Base-by-base conservation (phyloP, 2,329 filamentous ascomycete species). In the Sphaerulina musiva region DNA sequence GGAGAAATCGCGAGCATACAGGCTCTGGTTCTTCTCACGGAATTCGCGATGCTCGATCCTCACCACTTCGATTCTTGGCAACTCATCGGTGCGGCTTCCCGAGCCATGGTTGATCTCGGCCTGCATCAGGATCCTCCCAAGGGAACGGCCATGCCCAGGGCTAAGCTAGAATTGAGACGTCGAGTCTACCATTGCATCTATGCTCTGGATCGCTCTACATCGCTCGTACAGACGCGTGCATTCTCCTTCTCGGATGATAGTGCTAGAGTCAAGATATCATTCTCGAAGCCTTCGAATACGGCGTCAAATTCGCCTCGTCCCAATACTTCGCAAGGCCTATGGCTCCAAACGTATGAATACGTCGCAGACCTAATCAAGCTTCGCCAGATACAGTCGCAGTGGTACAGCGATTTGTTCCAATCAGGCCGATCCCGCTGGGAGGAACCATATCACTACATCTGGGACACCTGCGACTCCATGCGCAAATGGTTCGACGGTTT, bases 191-290 rank as follows among this genome's bases (percentile, higher is more conserved):
- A 95, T 70, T 95, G 87, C 66, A 85, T 93, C 3, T 96, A 96
- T 69, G 84, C 87, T 29, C 77, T 97, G 20, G 93, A 98, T 68
- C 90, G 89, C 66, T 84, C 88, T 9, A 91, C 95, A 44, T 95
- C 90, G 62, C 87, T 95, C 76, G 87, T 92, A 4, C 84, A 95
- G 61, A 87, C 87, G 9, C 80, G 89, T 34, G 85, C 90, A 0
- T 96, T 96, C 69, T 95, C 92, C 0, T 96, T 97, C 67, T 92
- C 89, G 0, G 92, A 97, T 67, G 89, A 92, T 53, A 86, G 91
- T 5, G 81, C 87, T 26, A 85, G 88, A 60, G 91, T 97, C 31
- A 81, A 80, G n/a, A 81, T 90, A 58, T 89, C 90, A 1, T 78
- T 80, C 51, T 69, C 73, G 6, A 63, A 62, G 42, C 56, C 56